These are phyloP conservation scores for Leptographium galeiforme DNA, from an alignment of 2,329 filamentous ascomycete species.

Conservation along the genomic window DNA sequence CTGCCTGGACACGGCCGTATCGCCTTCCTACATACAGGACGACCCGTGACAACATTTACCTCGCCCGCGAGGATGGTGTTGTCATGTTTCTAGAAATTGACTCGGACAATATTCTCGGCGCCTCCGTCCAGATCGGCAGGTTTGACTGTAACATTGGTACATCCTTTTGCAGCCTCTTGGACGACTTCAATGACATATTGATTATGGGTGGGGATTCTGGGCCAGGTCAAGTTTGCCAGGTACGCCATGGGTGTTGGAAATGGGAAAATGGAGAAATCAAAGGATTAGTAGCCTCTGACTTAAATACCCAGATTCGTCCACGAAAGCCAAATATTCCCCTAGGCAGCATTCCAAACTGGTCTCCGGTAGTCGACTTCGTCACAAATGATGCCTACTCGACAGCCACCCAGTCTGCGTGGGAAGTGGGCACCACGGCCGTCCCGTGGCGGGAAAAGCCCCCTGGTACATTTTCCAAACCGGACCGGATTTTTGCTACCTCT, in stretches of 20 bases:
- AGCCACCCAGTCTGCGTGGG: conserved; percentile 14
- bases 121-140: conserved; percentile 45
- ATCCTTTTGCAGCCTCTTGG: conserved; percentile 66
- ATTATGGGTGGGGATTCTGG: conserved; percentile 68
- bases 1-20: conserved; percentile 68
- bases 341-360: conserved; percentile 52
- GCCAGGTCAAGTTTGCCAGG: conserved; percentile 62
- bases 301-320: conserved; percentile 31
- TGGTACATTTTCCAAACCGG: conserved; percentile 37
- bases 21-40: conserved; percentile 49
- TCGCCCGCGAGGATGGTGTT: conserved; percentile 77
- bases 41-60: conserved; percentile 64
- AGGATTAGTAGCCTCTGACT: neutral
- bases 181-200: conserved; percentile 60
- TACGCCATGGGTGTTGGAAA: conserved; percentile 21
- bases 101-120: conserved; percentile 38
- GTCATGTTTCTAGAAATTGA: conserved; percentile 61
- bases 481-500: conserved; percentile 53
- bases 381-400: conserved; percentile 26
- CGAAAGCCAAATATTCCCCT: conserved; percentile 29
- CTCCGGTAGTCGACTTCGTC: conserved; percentile 41
- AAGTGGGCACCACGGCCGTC: conserved; percentile 9
- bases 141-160: conserved; percentile 64
- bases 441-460: conserved; percentile 20
- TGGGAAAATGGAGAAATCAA: too few relatives aligned